Base-by-base conservation (phyloP, 306 rosid genomes). In the Fragaria ananassa region DNA sequence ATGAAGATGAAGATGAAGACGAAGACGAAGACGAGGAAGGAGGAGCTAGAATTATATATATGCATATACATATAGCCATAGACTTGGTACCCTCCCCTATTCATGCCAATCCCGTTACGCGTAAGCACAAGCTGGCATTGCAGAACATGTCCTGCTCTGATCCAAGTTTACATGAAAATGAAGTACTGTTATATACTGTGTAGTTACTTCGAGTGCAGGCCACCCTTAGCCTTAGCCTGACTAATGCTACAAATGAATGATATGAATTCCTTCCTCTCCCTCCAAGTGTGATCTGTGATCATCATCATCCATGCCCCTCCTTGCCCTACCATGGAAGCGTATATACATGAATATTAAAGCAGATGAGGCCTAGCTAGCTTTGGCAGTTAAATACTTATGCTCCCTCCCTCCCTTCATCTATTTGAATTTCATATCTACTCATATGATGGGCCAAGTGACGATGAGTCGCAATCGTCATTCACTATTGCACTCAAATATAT, bases 81-180 rank as follows among this genome's bases (percentile, higher is more conserved):
- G 97, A 93, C 87, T 87, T 79, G 62, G 86, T 74, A 74, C 54
- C 83, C 84, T 88, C 77, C 83, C 2, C 57, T 14, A 85, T 88
- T 87, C 71, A 83, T 91, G 91, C 86, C 85, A 67, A 86, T 87
- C 81, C 89, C 76, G 79, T 85, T 85, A 79, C 87, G 90, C 79
- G 83, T 78, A 86, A 75, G 86, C 93, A 89, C 95, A 88, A 87
- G 93, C 82, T 75, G 78, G 80, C 70, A 82, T 85, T 85, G 66
- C 88, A 86, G 84, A 87, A 91, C 91, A 84, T 92, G 95, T 87
- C 87, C 85, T 84, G 91, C 85, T 92, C 79, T 86, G 90, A 84
- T 91, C 72, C 81, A 57, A 74, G 78, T 78, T 84, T 88, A 78
- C 86, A 86, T 76, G 78, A 77, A 78, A 77, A 37, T 64, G 70